Evolutionary conservation across 495 filamentous ascomycete species (phyloP), one percentile per base, ranked within the genome.

Genomic region (Rhizodiscina lignyota): DNA sequence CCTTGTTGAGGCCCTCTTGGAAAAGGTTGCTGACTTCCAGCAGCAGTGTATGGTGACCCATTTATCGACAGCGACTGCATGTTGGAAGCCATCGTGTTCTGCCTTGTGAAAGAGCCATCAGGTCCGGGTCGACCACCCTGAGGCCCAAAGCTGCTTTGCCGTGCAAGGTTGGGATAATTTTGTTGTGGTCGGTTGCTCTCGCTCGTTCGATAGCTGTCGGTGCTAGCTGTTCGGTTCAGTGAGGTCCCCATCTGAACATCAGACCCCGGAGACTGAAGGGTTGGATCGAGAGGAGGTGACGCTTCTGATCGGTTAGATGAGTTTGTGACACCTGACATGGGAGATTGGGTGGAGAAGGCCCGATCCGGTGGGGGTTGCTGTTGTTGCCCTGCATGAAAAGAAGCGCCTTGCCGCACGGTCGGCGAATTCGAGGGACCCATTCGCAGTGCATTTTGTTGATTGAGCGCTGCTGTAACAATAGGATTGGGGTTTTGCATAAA

Each of bases 401-500:
- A n/a, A 18, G 8, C 30, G 8, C 30, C 30, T 6, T 16, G 33
- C 8, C 28, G 21, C 35, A 39, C 47, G 32, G 47, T 41, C 35
- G 45, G 47, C 37, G 45, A 42, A 29, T 32, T 27, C 33, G 37
- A 32, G 30, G 13, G 17, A 27, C 27, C 36, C 38, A 35, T 40
- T 34, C 40, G 42, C 23, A 21, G 28, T 6, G 22, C 23, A 37
- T 41, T 42, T 30, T 48, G 42, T 6, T 32, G 26, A 10, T 33
- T 38, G 36, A 49, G 41, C 1, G 49, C 39, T 5, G 39, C 36
- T 0, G 45, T 44, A 21, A 46, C 46, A 30, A 52, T 49, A 12
- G 49, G 45, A 27, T 47, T 48, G 28, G 56, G 56, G 50, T 73
- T 73, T 44, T 71, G 67, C 44, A 76, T 58, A 47, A 76, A 64